These are phyloP conservation scores for Cryptosporidium ubiquitum DNA, from an alignment of 169 alveolate species.

Conservation along the genomic window DNA sequence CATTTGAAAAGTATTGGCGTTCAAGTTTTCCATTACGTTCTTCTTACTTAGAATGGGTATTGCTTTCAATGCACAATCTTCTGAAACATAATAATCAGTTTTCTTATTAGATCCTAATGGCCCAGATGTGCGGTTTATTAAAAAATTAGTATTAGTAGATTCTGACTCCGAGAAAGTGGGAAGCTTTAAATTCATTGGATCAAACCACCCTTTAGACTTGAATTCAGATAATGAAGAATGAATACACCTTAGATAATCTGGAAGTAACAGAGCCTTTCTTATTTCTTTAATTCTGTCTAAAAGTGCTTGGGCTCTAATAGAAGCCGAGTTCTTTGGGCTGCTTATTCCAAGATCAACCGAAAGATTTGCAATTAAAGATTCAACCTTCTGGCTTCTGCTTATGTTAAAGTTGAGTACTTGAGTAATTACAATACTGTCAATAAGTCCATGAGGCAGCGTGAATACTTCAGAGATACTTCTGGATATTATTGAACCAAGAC, in stretches of 20 bases:
- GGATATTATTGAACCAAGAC: constrained; percentile 54
- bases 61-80: background rate
- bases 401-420: constrained; percentile 37
- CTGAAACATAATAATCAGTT: background rate
- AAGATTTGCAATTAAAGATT: background rate
- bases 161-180: background rate
- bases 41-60: constrained; percentile 27
- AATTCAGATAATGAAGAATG: background rate
- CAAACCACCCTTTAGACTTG: constrained; percentile 47
- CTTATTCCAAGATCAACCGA: constrained; percentile 21
- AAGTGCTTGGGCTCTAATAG: background rate
- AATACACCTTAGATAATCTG: background rate
- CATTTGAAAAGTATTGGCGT: background rate
- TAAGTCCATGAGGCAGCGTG: constrained; percentile 59
- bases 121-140: background rate
- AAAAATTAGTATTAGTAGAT: background rate
- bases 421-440: constrained; percentile 50
- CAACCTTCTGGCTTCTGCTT: background rate
- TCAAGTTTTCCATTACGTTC: background rate
- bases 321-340: background rate
- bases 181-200: background rate
- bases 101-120: background rate
- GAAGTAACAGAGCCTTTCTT: constrained; percentile 1
- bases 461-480: constrained; percentile 71
- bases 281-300: constrained; percentile 1